These are phyloP conservation scores for Eucalyptus pauciflora DNA, from an alignment of 345 rosid species.

Conservation along the genomic window DNA sequence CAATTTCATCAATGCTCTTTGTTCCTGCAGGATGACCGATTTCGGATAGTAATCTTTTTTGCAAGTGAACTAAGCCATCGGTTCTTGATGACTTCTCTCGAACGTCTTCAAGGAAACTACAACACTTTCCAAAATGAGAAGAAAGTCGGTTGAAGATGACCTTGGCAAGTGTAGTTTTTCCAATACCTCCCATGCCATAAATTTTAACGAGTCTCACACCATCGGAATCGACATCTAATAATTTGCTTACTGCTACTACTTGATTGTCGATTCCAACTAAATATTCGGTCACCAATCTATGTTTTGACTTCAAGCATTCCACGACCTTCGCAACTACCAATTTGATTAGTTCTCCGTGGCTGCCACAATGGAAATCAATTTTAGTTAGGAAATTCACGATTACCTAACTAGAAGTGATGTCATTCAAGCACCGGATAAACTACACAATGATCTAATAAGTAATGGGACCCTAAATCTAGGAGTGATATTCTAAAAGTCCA, in stretches of 20 bases:
- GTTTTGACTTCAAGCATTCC: not conserved
- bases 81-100: not conserved
- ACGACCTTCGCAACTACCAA: fast-evolving
- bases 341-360: not conserved
- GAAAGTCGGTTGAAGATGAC: not conserved
- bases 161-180: not conserved
- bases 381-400: fast-evolving
- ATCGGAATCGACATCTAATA: not conserved
- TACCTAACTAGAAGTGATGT: not conserved
- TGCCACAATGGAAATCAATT: fast-evolving
- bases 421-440: not conserved
- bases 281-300: not conserved
- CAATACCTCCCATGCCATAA: not conserved
- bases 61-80: not conserved
- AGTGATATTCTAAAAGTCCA: not conserved
- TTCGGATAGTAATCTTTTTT: not conserved
- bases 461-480: not conserved
- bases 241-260: not conserved
- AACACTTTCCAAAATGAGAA: not conserved
- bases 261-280: not conserved
- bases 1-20: not conserved
- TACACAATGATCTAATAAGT: not conserved
- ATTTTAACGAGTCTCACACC: not conserved
- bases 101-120: not conserved
- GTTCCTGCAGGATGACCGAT: fast-evolving